These are phyloP conservation scores for Sphaerulina musiva DNA, from an alignment of 2,329 filamentous ascomycete species.

Conservation along the genomic window DNA sequence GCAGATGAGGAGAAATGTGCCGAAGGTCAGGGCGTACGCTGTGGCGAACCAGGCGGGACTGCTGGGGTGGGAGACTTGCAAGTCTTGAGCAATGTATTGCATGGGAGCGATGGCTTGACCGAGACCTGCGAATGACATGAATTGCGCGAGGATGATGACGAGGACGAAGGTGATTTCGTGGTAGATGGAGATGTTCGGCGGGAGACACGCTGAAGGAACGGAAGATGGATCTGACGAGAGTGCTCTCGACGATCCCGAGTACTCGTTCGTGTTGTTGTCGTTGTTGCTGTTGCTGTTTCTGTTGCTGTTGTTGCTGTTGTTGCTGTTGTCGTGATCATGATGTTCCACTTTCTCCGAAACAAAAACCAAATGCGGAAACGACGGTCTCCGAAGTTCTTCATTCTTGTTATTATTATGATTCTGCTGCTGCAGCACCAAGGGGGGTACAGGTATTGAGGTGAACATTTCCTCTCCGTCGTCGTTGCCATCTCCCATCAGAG, in stretches of 20 bases:
- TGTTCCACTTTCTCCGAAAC: neutral
- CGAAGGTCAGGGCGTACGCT: conserved; percentile 39
- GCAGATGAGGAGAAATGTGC: conserved; percentile 42
- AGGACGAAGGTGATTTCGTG: conserved; percentile 26
- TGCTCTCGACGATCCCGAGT: neutral
- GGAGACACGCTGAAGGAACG: neutral
- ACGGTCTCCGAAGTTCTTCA: conserved; percentile 15
- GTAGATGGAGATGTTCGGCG: conserved; percentile 15
- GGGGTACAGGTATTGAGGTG: conserved; percentile 22
- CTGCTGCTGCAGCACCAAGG: too few relatives aligned
- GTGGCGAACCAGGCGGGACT: conserved; percentile 42
- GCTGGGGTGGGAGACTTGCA: conserved; percentile 37
- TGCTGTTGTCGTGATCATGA: neutral
- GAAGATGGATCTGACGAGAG: neutral
- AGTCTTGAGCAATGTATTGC: conserved; percentile 41
- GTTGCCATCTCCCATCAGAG: conserved; percentile 21
- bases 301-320: neutral
- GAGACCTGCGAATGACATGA: conserved; percentile 26
- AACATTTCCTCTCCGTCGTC: conserved; percentile 15
- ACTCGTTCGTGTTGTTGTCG: neutral
- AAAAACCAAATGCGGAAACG: neutral
- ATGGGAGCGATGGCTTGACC: conserved; percentile 36
- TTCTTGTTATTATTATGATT: neutral
- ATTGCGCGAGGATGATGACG: conserved; percentile 27
- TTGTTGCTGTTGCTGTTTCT: neutral